A percentile compares a stretch with the other conserved stretches of the same genome.
These are phyloP conservation scores for Emmonsia crescens DNA, from an alignment of 2,329 filamentous ascomycete genomes.

Conservation along the genomic window DNA sequence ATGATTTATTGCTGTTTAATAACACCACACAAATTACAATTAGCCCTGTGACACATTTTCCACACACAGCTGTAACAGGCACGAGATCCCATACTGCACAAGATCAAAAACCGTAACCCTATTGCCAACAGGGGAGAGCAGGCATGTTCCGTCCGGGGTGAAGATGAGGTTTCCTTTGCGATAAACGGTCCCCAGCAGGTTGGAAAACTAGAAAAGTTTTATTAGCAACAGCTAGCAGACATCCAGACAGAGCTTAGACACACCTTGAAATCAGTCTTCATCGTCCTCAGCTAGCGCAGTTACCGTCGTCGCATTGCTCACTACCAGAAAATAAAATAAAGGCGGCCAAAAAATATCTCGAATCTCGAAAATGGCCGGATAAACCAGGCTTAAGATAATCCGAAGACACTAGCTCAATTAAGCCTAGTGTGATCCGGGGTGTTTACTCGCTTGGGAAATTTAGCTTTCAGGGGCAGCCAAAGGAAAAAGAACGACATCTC, in stretches of 20 bases:
- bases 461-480: constrained; percentile 27
- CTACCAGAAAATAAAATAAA: neutral
- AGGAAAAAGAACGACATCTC: constrained; percentile 12
- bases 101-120: constrained; percentile 92
- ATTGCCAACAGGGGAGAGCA: constrained; percentile 94
- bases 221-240: constrained; percentile 16
- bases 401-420: constrained; percentile 15
- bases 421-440: constrained; percentile 24
- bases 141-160: constrained; percentile 87
- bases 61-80: neutral
- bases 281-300: constrained; percentile 33
- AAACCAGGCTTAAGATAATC: constrained; percentile 1
- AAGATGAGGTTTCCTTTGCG: constrained; percentile 95
- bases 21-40: neutral
- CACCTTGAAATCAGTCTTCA: constrained; percentile 99
- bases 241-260: constrained; percentile 1
- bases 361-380: neutral
- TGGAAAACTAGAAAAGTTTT: constrained; percentile 68
- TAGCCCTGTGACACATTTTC: neutral
- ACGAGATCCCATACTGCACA: constrained; percentile 57
- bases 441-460: constrained; percentile 15
- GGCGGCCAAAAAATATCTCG: constrained; percentile 1
- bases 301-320: constrained; percentile 3
- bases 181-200: constrained; percentile 95
- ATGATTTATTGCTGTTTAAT: constrained; percentile 32